phyloP scores from a whole-genome alignment of 2,329 filamentous ascomycete genomes.

The Ascochyta pisi region DNA sequence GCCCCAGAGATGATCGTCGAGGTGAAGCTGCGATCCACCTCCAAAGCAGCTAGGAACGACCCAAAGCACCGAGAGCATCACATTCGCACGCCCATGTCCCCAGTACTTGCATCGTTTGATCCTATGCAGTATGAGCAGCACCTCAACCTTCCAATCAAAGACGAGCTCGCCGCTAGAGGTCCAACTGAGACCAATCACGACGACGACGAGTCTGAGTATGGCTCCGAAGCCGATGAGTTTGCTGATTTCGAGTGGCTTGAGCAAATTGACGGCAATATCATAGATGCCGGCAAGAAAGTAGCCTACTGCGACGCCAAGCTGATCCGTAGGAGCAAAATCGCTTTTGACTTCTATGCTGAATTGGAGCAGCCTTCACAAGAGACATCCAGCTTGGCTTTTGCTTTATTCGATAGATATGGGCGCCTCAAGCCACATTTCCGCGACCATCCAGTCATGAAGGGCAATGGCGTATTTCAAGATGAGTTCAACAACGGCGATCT shows the following conservation, averaged over 20 bases:
- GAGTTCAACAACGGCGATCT: neutral
- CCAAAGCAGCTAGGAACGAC: neutral
- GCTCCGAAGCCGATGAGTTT: neutral
- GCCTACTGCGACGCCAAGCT: neutral
- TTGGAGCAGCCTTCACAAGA: neutral
- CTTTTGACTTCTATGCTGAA: neutral
- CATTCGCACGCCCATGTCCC: neutral
- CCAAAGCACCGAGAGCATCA: neutral
- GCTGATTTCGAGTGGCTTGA: neutral
- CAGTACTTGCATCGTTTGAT: neutral
- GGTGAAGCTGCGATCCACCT: neutral
- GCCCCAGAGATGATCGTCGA: neutral
- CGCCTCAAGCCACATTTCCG: neutral
- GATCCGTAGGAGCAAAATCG: neutral
- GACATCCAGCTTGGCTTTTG: neutral
- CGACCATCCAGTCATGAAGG: neutral
- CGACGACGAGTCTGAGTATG: neutral
- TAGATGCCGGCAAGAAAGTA: neutral
- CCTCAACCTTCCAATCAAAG: neutral
- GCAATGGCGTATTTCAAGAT: neutral
- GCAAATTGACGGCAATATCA: neutral
- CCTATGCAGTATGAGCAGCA: neutral
- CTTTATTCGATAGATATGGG: neutral
- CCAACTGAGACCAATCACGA: neutral
- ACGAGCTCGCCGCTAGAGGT: neutral